Evolutionary conservation across 1,284 basidiomycete genomes (phyloP).

Genomic region (Peniophora sp.): DNA sequence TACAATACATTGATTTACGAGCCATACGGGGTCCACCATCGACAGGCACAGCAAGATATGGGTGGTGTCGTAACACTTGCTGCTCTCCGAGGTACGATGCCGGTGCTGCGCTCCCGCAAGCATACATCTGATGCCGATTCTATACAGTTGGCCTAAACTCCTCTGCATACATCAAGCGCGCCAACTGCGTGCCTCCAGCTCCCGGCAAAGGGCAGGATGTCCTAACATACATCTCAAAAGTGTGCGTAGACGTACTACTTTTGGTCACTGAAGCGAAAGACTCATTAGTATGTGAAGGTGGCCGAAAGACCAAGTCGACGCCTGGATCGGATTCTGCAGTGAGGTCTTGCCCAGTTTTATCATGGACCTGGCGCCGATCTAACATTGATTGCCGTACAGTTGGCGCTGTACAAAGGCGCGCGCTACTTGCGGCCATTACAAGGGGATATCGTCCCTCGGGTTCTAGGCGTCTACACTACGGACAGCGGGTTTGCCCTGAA

Average conservation of each 20-base stretch:
- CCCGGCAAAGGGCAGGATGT: constrained; percentile 12
- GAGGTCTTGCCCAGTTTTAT: constrained; percentile 29
- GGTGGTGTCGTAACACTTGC: too few species aligned
- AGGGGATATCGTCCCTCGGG: constrained; percentile 40
- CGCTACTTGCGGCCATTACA: constrained; percentile 41
- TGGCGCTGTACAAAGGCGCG: constrained; percentile 34
- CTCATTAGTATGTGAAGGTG: constrained; percentile 23
- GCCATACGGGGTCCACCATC: too few species aligned
- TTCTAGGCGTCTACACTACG: constrained; percentile 42
- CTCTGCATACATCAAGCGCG: constrained; percentile 30
- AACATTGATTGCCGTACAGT: constrained; percentile 12
- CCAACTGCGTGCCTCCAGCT: constrained; percentile 16
- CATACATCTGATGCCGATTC: background rate
- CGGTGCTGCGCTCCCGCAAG: too few species aligned
- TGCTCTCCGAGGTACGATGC: too few species aligned
- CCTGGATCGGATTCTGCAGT: constrained; percentile 35
- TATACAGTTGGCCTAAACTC: constrained; percentile 32
- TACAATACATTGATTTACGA: too few species aligned
- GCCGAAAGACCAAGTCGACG: constrained; percentile 21
- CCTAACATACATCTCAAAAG: constrained; percentile 39
- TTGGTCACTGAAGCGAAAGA: background rate
- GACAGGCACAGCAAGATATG: too few species aligned
- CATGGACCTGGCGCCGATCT: constrained; percentile 3
- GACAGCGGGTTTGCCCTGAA: constrained; percentile 33
- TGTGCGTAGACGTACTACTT: constrained; percentile 22